phyloP scores from a whole-genome alignment of 495 filamentous ascomycete genomes.

The Astrothelium macrocarpum region DNA sequence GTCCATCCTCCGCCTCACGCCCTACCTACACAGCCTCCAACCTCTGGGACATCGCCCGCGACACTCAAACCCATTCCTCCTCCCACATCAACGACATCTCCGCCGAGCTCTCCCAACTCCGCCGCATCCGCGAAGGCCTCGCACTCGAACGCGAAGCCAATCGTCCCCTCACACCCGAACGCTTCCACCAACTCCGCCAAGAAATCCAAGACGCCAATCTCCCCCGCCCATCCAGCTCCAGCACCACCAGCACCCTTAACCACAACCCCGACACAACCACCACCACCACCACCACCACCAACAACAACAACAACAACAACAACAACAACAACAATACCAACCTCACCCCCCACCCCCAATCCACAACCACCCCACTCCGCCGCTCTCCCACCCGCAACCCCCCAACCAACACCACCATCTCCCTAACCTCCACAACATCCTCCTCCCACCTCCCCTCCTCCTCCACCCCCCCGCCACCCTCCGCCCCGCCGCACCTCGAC shows the following conservation, averaged over 20 bases:
- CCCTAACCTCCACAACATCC: conserved; percentile 1
- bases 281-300: neutral
- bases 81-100: neutral
- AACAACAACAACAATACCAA: neutral
- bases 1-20: conserved; percentile 8
- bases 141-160: neutral
- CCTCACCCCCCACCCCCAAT: too few relatives aligned
- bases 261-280: neutral
- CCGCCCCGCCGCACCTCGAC: conserved; percentile 10
- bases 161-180: neutral
- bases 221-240: neutral
- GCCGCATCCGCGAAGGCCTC: conserved; percentile 5
- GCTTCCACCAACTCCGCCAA: conserved; percentile 4
- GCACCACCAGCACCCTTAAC: neutral
- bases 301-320: neutral
- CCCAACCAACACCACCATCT: too few relatives aligned
- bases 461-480: neutral
- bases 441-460: neutral
- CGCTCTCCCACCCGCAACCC: conserved; percentile 3
- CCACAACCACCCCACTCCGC: neutral
- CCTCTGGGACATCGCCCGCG: neutral
- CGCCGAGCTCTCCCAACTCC: conserved; percentile 1
- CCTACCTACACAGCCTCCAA: neutral
- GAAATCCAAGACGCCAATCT: conserved; percentile 1
- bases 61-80: neutral